Evolutionary conservation across 805 yeast genomes (phyloP).

Genomic region (Suhomyces sp.): DNA sequence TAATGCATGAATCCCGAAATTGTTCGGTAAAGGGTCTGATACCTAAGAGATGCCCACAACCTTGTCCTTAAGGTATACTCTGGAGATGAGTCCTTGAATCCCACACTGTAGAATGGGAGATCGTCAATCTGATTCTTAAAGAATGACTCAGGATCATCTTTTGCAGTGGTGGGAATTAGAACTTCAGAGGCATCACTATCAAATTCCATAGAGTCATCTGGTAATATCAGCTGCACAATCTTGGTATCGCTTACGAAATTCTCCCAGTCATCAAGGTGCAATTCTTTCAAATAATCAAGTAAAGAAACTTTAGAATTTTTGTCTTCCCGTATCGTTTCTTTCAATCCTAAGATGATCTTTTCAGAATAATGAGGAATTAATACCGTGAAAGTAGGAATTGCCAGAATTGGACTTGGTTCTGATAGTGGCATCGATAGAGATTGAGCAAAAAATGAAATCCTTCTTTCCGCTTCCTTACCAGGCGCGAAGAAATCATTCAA

Average conservation of each 20-base stretch:
- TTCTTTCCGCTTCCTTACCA: conserved; percentile 50
- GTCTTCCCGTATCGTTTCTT: conserved; percentile 48
- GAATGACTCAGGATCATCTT: conserved; percentile 3
- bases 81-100: conserved; percentile 66
- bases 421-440: conserved; percentile 49
- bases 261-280: conserved; percentile 78
- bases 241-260: conserved; percentile 77
- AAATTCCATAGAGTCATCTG: neutral
- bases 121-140: conserved; percentile 50
- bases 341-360: conserved; percentile 43
- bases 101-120: conserved; percentile 68
- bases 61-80: conserved; percentile 69
- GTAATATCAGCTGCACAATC: conserved; percentile 22
- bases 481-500: conserved; percentile 42
- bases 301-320: conserved; percentile 51
- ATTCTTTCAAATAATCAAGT: conserved; percentile 74
- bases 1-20: conserved; percentile 84
- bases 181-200: neutral
- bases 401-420: conserved; percentile 46
- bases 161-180: neutral
- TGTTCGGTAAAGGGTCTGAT: conserved; percentile 82
- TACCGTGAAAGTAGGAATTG: conserved; percentile 53
- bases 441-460: conserved; percentile 55
- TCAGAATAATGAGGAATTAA: conserved; percentile 54
- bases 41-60: conserved; percentile 82